phyloP scores from a whole-genome alignment of 306 rosid genomes.

The Pyrus pyrifolia region DNA sequence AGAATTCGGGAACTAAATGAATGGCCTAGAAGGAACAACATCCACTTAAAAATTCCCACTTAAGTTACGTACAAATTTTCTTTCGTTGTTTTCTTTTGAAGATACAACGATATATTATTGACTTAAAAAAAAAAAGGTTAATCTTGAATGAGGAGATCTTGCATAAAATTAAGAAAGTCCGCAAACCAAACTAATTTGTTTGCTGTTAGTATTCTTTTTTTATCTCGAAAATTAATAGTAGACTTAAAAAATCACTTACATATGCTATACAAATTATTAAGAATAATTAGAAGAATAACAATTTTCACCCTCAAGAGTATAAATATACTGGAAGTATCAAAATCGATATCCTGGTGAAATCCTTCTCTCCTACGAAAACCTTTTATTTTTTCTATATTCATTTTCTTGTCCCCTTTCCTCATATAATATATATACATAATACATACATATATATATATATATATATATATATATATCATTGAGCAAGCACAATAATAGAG shows the following conservation, averaged over 20 bases:
- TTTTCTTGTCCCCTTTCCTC: neutral
- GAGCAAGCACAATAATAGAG: neutral
- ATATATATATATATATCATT: neutral
- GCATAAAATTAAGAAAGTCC: too few species aligned
- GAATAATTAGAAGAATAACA: too few species aligned
- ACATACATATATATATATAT: neutral
- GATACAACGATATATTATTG: too few species aligned
- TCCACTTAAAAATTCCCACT: constrained; percentile 4
- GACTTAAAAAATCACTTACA: too few species aligned
- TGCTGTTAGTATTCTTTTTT: too few species aligned
- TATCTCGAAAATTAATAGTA: neutral
- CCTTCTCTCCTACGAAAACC: neutral
- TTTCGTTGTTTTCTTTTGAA: too few species aligned
- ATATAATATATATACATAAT: too few species aligned
- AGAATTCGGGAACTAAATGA: constrained; percentile 29
- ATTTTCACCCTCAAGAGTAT: too few species aligned
- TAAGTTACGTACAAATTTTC: neutral
- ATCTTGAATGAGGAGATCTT: too few species aligned
- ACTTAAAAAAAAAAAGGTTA: too few species aligned
- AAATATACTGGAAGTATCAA: neutral
- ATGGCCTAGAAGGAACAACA: constrained; percentile 41
- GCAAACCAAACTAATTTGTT: too few species aligned
- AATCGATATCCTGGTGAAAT: neutral
- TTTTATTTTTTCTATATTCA: neutral
- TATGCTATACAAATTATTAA: too few species aligned